These are phyloP conservation scores for Verticillium nubilum DNA, from an alignment of 2,329 filamentous ascomycete genomes.

Conservation along the genomic window DNA sequence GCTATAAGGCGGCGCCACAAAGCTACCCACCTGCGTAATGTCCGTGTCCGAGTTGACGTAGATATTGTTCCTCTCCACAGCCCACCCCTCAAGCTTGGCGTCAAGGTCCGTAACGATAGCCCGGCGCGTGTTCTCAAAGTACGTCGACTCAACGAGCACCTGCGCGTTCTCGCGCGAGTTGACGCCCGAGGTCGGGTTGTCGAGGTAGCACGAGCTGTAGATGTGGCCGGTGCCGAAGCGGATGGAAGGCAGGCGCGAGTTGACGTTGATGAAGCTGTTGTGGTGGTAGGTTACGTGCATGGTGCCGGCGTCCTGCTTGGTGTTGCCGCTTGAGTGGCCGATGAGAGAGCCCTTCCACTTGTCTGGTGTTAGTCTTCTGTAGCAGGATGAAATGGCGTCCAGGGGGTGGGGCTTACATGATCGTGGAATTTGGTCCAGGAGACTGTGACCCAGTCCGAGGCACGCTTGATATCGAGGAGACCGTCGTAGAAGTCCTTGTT, in stretches of 20 bases:
- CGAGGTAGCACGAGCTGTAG: conserved; percentile 46
- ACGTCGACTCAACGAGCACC: conserved; percentile 46
- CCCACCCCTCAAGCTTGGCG: conserved; percentile 32
- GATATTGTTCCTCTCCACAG: conserved; percentile 36
- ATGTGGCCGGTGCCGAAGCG: conserved; percentile 58
- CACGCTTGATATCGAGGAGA: conserved; percentile 37
- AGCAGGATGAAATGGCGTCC: too few species aligned
- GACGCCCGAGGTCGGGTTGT: conserved; percentile 39
- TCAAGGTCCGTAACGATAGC: conserved; percentile 18
- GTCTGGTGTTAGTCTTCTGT: conserved; percentile 11
- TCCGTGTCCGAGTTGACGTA: conserved; percentile 28
- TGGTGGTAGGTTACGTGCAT: conserved; percentile 51
- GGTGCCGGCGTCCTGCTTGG: conserved; percentile 46
- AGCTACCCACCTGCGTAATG: conserved; percentile 26
- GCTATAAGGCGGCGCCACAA: conserved; percentile 24
- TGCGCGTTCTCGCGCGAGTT: conserved; percentile 48
- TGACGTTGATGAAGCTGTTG: conserved; percentile 53
- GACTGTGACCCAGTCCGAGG: conserved; percentile 35
- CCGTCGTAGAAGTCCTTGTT: conserved; percentile 43
- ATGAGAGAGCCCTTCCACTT: conserved; percentile 57
- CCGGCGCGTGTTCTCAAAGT: conserved; percentile 37
- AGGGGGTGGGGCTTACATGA: too few species aligned
- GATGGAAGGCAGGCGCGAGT: conserved; percentile 41
- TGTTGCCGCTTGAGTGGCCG: conserved; percentile 52
- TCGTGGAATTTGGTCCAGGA: conserved; percentile 33